These are phyloP conservation scores for Metarhizium guizhouense DNA, from an alignment of 2,329 filamentous ascomycete genomes.

Conservation along the genomic window DNA sequence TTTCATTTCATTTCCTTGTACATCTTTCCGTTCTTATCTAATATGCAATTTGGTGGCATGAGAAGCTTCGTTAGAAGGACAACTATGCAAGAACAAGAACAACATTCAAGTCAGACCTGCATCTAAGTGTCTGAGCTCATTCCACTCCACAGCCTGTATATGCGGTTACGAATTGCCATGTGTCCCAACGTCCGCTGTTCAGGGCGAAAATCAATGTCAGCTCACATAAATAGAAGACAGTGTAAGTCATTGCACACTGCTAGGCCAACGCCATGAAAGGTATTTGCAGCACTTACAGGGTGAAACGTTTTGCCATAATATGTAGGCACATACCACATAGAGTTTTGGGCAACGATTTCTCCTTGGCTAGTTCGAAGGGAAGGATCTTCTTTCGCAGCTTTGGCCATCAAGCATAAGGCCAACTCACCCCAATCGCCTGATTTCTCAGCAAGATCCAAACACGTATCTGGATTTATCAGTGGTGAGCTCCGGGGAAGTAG, in stretches of 20 bases:
- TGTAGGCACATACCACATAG: constrained; percentile 38
- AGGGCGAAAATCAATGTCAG: not conserved
- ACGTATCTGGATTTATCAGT: constrained; percentile 27
- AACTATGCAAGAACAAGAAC: not conserved
- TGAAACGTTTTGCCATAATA: constrained; percentile 38
- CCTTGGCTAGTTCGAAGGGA: constrained; percentile 20
- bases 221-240: not conserved
- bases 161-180: constrained; percentile 21
- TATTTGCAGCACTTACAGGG: constrained; percentile 21
- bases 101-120: not conserved
- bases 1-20: too few species aligned
- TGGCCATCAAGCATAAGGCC: constrained; percentile 36
- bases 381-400: constrained; percentile 26
- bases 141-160: constrained; percentile 14
- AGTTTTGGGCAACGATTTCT: constrained; percentile 18
- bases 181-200: constrained; percentile 27
- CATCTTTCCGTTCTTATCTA: not conserved
- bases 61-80: not conserved
- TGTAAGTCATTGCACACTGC: not conserved
- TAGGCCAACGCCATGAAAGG: not conserved
- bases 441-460: constrained; percentile 22
- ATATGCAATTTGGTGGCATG: not conserved
- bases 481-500: constrained; percentile 20
- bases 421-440: constrained; percentile 34
- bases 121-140: not conserved